Percentiles rank a stretch among this genome's conserved stretches.
These are phyloP conservation scores for Corymbia citriodora DNA, from an alignment of 441 rosid species.

Conservation along the genomic window DNA sequence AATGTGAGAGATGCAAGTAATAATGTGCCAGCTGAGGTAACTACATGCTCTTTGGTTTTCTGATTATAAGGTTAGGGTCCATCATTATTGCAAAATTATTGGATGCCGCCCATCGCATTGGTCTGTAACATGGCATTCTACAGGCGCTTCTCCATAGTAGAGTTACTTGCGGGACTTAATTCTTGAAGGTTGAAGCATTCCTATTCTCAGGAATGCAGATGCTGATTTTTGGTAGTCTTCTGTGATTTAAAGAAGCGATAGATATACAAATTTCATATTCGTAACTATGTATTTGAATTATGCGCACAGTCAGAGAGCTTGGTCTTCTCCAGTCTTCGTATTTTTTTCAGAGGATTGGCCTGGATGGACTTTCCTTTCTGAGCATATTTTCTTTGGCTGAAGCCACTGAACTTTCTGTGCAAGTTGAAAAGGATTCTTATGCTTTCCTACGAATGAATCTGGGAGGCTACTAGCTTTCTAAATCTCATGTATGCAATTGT, in stretches of 20 bases:
- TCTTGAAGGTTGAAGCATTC: not conserved
- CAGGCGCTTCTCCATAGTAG: not conserved
- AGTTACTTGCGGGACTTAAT: not conserved
- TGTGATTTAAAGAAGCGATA: not conserved
- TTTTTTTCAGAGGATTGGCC: not conserved
- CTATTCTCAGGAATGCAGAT: not conserved
- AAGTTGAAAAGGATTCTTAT: not conserved
- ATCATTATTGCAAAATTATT: not conserved
- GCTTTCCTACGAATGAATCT: not conserved
- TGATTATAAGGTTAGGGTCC: not conserved
- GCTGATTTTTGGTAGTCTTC: not conserved
- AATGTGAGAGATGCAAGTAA: not conserved
- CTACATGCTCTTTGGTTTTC: not conserved
- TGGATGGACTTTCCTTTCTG: not conserved
- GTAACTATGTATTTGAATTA: not conserved
- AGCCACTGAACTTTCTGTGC: not conserved
- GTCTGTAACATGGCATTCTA: not conserved
- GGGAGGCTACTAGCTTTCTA: not conserved
- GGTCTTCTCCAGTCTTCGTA: not conserved
- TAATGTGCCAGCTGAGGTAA: not conserved
- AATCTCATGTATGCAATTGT: not conserved
- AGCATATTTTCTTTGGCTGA: not conserved
- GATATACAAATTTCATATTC: not conserved
- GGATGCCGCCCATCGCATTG: not conserved
- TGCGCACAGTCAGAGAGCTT: not conserved